A percentile compares a stretch with the other conserved stretches of the same genome.
These are phyloP conservation scores for Neophaeococcomyces aloes DNA, from an alignment of 2,329 filamentous ascomycete genomes.

Conservation along the genomic window DNA sequence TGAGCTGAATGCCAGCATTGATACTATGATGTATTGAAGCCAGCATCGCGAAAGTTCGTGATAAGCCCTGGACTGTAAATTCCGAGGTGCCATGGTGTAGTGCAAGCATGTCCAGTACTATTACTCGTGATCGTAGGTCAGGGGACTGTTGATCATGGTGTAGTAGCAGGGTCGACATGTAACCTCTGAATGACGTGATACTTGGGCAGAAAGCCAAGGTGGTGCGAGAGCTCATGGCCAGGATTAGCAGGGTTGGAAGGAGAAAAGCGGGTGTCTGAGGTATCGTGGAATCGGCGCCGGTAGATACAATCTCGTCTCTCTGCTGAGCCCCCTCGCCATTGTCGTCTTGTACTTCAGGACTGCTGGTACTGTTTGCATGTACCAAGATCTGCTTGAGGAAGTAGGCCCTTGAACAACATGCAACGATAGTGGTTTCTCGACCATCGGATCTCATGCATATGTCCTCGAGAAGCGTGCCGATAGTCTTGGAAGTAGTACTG, in stretches of 20 bases:
- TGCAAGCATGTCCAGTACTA: constrained; percentile 32
- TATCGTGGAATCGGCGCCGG: neutral
- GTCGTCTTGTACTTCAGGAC: neutral
- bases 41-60: constrained; percentile 32
- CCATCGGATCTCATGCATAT: neutral
- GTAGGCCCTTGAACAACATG: neutral
- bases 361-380: neutral
- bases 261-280: constrained; percentile 36
- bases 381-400: constrained; percentile 2
- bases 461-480: neutral
- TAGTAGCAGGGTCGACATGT: constrained; percentile 46
- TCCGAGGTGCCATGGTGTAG: constrained; percentile 35
- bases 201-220: constrained; percentile 63
- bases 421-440: neutral
- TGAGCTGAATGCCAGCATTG: constrained; percentile 28
- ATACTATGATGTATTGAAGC: constrained; percentile 29
- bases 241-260: constrained; percentile 55
- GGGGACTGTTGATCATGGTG: constrained; percentile 26
- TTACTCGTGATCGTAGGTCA: constrained; percentile 23
- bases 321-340: neutral
- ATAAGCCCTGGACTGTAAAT: constrained; percentile 40
- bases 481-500: neutral
- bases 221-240: constrained; percentile 59
- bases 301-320: neutral
- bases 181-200: constrained; percentile 66